phyloP scores from a whole-genome alignment of 2,329 filamentous ascomycete genomes.

The Colletotrichum melonis region DNA sequence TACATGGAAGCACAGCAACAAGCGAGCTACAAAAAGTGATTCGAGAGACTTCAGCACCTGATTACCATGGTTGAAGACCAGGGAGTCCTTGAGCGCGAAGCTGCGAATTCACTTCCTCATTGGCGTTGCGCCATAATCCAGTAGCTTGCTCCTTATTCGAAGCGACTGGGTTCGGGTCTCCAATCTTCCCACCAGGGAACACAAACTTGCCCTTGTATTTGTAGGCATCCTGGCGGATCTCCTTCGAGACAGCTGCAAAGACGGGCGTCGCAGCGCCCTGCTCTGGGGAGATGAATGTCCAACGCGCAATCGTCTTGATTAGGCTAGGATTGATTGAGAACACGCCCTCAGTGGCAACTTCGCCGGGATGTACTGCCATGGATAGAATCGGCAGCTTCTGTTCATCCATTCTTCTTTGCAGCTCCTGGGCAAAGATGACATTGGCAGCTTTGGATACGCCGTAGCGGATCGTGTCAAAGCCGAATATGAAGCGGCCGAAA shows the following conservation, averaged over 20 bases:
- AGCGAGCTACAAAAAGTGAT: too few species aligned
- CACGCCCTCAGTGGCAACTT: constrained; percentile 24
- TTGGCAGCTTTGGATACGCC: constrained; percentile 39
- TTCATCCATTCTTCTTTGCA: constrained; percentile 35
- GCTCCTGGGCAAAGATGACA: constrained; percentile 35
- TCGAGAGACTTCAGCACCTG: too few species aligned
- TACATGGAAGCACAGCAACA: too few species aligned
- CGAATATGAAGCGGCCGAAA: constrained; percentile 26
- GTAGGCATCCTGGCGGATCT: constrained; percentile 8
- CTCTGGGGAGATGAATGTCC: constrained; percentile 27
- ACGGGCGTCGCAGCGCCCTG: constrained; percentile 30
- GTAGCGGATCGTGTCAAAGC: constrained; percentile 39
- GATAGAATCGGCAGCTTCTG: constrained; percentile 29
- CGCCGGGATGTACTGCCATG: constrained; percentile 37
- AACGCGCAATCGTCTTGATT: constrained; percentile 12
- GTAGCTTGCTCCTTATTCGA: constrained; percentile 21
- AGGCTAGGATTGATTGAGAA: constrained; percentile 4
- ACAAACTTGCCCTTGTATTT: constrained; percentile 35
- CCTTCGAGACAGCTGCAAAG: constrained; percentile 34
- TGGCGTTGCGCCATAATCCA: constrained; percentile 34
- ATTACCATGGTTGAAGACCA: constrained; percentile 2
- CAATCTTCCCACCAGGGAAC: constrained; percentile 18
- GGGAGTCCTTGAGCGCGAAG: not conserved
- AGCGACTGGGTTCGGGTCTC: constrained; percentile 7
- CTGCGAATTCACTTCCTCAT: constrained; percentile 15